Percentiles rank a stretch among this genome's conserved stretches.
phyloP scores from a whole-genome alignment of 352 stramenopile species.

The Pythium dissimile region DNA sequence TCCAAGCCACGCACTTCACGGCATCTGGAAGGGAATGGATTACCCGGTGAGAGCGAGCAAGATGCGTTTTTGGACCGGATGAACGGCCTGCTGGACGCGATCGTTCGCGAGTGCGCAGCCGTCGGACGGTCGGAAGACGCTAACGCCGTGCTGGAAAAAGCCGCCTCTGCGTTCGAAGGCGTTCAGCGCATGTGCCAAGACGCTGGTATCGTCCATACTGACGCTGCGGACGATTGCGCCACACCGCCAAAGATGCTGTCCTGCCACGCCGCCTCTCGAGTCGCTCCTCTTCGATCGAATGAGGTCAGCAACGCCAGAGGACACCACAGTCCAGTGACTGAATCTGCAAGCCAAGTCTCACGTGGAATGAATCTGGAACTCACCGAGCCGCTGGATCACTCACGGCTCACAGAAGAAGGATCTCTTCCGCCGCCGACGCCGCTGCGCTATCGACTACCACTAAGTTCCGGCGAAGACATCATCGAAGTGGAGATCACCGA shows the following conservation, averaged over 20 bases:
- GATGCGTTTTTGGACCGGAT: conserved; percentile 23
- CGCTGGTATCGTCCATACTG: conserved; percentile 15
- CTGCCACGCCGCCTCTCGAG: neutral
- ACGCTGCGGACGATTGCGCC: neutral
- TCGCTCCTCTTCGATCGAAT: conserved; percentile 1
- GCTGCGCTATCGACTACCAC: neutral
- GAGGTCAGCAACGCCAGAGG: neutral
- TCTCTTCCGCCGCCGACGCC: conserved; percentile 1
- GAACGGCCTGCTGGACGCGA: conserved; percentile 8
- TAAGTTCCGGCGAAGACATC: conserved; percentile 15
- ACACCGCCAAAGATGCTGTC: neutral
- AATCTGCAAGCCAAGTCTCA: neutral
- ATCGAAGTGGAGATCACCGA: conserved; percentile 27
- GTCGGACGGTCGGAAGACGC: conserved; percentile 9
- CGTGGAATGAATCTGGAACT: conserved; percentile 1
- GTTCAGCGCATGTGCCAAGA: conserved; percentile 21
- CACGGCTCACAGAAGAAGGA: neutral
- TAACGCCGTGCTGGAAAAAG: conserved; percentile 4
- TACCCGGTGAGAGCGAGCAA: conserved; percentile 3
- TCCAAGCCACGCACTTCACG: neutral
- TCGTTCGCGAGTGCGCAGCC: conserved; percentile 19
- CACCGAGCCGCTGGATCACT: neutral
- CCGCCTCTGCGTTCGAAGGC: conserved; percentile 15
- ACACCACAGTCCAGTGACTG: neutral
- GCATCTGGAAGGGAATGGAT: no score